Conservation (phyloP, 2,329 filamentous ascomycete species). For the Hymenoscyphus repandus region DNA sequence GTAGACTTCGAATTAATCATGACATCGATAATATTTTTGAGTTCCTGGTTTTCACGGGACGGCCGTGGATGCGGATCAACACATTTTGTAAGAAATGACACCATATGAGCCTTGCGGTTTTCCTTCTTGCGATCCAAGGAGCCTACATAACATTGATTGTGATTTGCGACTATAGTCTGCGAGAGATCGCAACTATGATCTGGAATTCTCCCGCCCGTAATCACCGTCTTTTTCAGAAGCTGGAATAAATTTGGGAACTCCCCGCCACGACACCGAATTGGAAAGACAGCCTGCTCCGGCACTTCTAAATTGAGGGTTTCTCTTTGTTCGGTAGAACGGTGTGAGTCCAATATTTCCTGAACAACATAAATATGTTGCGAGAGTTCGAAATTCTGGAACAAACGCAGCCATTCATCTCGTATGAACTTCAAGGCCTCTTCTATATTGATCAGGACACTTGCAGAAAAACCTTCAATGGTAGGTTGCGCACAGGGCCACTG, state of each 20-base stretch:
- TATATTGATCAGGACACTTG: conserved; percentile 34
- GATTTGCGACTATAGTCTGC: too few relatives aligned
- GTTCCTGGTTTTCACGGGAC: too few relatives aligned
- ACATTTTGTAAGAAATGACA: too few relatives aligned
- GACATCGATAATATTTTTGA: too few relatives aligned
- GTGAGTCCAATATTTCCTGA: conserved; percentile 36
- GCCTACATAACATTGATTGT: too few relatives aligned
- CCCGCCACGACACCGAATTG: conserved; percentile 1
- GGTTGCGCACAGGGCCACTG: conserved; percentile 42
- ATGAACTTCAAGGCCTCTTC: conserved; percentile 36
- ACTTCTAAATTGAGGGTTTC: background rate
- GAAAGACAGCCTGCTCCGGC: conserved; percentile 7
- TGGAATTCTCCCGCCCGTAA: background rate
- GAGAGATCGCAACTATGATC: background rate
- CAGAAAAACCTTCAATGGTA: conserved; percentile 25
- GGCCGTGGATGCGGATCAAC: too few relatives aligned
- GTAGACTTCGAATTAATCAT: conserved; percentile 29
- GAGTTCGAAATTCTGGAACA: conserved; percentile 45
- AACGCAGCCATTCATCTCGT: conserved; percentile 41
- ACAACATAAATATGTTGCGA: conserved; percentile 38
- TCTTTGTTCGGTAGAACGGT: conserved; percentile 8
- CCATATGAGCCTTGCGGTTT: too few relatives aligned
- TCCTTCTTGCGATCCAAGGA: too few relatives aligned
- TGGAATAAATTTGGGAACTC: conserved; percentile 6
- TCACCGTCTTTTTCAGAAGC: conserved; percentile 1